A percentile compares a stretch with the other conserved stretches of the same genome.
These are phyloP conservation scores for Plasmopara viticola DNA, from an alignment of 352 stramenopile genomes.

Conservation along the genomic window DNA sequence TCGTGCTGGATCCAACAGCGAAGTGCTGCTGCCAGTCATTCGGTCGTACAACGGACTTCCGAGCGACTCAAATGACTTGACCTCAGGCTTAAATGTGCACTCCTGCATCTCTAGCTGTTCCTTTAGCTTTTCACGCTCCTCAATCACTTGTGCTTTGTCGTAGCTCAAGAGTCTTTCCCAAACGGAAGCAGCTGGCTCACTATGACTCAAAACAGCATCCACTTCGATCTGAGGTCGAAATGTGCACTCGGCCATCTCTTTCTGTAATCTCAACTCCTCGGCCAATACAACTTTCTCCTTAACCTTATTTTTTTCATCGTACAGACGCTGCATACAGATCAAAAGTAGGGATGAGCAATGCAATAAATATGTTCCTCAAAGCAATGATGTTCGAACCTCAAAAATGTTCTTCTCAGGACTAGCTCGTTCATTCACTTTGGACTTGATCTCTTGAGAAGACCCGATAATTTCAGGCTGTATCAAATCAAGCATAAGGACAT, in stretches of 20 bases:
- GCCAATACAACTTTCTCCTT: constrained; percentile 74
- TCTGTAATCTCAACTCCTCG: constrained; percentile 59
- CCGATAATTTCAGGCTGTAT: constrained; percentile 52
- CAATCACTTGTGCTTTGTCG: constrained; percentile 74
- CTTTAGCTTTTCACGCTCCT: constrained; percentile 68
- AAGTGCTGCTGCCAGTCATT: constrained; percentile 22
- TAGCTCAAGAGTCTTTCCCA: constrained; percentile 73
- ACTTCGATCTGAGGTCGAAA: constrained; percentile 67
- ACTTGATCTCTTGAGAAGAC: constrained; percentile 47
- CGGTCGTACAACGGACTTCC: constrained; percentile 32
- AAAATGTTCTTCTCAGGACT: constrained; percentile 72
- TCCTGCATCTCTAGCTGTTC: constrained; percentile 63
- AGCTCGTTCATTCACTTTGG: constrained; percentile 50
- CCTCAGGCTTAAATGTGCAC: constrained; percentile 79
- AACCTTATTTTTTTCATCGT: constrained; percentile 71
- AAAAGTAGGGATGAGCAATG: constrained; percentile 8
- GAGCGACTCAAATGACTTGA: constrained; percentile 44
- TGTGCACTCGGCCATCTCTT: constrained; percentile 76
- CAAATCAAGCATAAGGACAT: constrained; percentile 9
- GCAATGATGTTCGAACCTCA: constrained; percentile 37
- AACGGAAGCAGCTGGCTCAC: constrained; percentile 39
- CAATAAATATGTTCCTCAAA: constrained; percentile 10
- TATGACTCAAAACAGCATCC: constrained; percentile 22
- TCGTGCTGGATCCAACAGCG: constrained; percentile 9
- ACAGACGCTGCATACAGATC: constrained; percentile 46